Base-by-base conservation (phyloP, 1,139 yeast genomes). In the Schwanniomyces etchellsii region DNA sequence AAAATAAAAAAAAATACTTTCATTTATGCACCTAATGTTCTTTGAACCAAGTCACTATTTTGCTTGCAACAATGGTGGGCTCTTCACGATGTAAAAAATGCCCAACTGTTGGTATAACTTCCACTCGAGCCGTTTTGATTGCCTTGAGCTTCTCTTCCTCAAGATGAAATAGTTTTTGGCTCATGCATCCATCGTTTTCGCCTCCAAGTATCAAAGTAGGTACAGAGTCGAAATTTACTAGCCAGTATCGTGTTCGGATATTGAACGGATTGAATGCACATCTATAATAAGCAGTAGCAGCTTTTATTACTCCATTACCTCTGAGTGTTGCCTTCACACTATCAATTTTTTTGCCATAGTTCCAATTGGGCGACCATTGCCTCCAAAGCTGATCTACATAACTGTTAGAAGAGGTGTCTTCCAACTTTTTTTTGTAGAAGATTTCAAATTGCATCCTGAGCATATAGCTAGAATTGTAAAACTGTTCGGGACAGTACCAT, bases 1-100 rank as follows among this genome's bases (percentile, higher is more conserved):
- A n/a, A n/a, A n/a, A n/a, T n/a, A n/a, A n/a, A n/a, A n/a, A n/a
- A n/a, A n/a, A n/a, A n/a, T n/a, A n/a, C n/a, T n/a, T n/a, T n/a
- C n/a, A n/a, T n/a, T n/a, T n/a, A n/a, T n/a, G n/a, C n/a, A n/a
- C n/a, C n/a, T n/a, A n/a, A n/a, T n/a, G n/a, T n/a, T n/a, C n/a
- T n/a, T n/a, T n/a, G n/a, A 61, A 46, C 64, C 68, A 66, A 16
- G 50, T 57, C 21, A 44, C 35, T 6, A 57, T 45, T 17, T 48
- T 34, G 20, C 45, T 45, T 2, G 55, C 58, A 3, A 64, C 61
- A 28, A 41, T 41, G 7, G 31, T 42, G 0, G 72, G 70, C 20
- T 55, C 55, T 36, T 66, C 72, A 28, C 70, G 45, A 24, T 66
- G 72, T 38, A 65, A 46, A 39, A 65, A 66, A 39, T 66, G 73